These are phyloP conservation scores for Fraxinus ornus DNA, from an alignment of 305 asterid species.

Conservation along the genomic window DNA sequence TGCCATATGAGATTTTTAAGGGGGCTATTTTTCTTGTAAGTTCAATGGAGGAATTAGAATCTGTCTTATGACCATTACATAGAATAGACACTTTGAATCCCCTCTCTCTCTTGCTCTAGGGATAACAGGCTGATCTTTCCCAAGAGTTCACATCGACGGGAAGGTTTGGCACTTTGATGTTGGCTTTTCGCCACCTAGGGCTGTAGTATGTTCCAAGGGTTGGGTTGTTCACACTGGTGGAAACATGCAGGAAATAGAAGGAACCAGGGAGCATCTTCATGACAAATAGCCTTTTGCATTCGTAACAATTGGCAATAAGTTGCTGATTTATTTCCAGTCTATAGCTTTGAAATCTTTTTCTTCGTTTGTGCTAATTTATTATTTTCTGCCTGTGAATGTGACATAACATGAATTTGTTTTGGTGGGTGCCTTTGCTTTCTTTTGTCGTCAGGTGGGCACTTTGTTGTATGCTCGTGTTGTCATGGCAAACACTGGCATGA, in stretches of 20 bases:
- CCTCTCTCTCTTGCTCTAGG: neutral
- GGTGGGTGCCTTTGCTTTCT: conserved; percentile 13
- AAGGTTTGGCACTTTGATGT: neutral
- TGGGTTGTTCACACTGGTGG: neutral
- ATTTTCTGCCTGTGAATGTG: conserved; percentile 1
- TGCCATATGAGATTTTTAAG: neutral
- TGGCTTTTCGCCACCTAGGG: neutral
- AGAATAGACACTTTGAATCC: neutral
- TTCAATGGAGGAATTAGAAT: neutral
- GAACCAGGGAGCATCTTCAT: neutral
- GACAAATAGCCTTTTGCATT: conserved; percentile 4
- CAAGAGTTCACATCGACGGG: neutral
- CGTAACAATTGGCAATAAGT: neutral
- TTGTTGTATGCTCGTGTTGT: conserved; percentile 85
- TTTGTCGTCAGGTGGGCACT: conserved; percentile 66
- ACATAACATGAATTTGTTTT: neutral
- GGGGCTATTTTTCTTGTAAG: neutral
- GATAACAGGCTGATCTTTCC: neutral
- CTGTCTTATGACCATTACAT: neutral
- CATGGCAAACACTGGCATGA: conserved; percentile 81
- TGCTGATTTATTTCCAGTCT: neutral
- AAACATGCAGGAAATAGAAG: neutral
- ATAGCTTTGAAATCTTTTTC: conserved; percentile 10
- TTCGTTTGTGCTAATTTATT: neutral
- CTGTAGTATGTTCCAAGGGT: neutral